Percentiles rank a stretch among this genome's conserved stretches.
Conservation (phyloP, 257 asterid species). For the Capsicum chinense region DNA sequence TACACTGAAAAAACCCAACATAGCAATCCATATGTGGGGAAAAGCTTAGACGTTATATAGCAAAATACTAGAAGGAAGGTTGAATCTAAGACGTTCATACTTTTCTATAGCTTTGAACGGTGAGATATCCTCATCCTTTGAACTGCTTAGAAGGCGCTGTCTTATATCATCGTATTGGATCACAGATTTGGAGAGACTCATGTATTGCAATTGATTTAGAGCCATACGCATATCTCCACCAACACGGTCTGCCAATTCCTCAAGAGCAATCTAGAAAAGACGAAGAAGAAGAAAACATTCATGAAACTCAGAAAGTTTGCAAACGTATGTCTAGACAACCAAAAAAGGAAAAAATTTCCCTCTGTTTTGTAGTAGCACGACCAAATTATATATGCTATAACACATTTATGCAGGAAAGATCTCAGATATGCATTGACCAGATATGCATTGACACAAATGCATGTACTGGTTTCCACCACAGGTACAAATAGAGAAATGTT, state of each 20-base stretch:
- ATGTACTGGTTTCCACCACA: neutral
- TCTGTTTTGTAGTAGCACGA: neutral
- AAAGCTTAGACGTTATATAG: conserved; percentile 8
- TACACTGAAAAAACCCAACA: neutral
- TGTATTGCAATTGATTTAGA: conserved; percentile 90
- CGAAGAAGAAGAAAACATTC: conserved; percentile 19
- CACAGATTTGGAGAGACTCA: conserved; percentile 89
- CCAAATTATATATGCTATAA: neutral
- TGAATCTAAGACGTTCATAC: conserved; percentile 52
- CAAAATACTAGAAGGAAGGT: conserved; percentile 26
- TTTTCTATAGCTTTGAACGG: conserved; percentile 97
- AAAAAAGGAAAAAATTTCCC: neutral
- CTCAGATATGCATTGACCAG: neutral
- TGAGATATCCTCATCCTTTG: conserved; percentile 98
- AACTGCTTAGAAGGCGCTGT: conserved; percentile 83
- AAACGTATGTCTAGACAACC: neutral
- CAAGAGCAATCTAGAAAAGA: conserved; percentile 75
- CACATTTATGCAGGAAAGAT: conserved; percentile 18
- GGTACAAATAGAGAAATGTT: neutral
- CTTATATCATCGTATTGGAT: conserved; percentile 89
- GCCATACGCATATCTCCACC: conserved; percentile 98
- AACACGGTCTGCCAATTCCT: conserved; percentile 91
- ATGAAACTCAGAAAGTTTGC: neutral
- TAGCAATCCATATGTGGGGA: conserved; percentile 19
- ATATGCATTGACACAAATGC: neutral